A percentile compares a stretch with the other conserved stretches of the same genome.
phyloP scores from a whole-genome alignment of 73 alveolate species.

The Paramecium octaurelia region DNA sequence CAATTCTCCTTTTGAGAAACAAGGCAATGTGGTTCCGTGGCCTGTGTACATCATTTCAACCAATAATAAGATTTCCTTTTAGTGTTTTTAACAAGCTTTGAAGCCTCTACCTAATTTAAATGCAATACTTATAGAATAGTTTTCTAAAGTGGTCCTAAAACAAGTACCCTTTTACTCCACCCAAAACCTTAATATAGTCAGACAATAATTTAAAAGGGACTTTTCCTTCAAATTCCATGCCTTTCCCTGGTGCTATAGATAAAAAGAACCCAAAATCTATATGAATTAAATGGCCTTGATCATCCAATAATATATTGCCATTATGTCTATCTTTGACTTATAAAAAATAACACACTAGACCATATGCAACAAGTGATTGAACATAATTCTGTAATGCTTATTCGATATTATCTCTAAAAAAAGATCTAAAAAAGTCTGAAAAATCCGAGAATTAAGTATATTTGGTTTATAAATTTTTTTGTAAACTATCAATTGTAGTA shows the following conservation, averaged over 20 bases:
- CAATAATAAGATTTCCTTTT: conserved; percentile 82
- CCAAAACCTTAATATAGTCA: conserved; percentile 80
- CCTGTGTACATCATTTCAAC: conserved; percentile 97
- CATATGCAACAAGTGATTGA: conserved; percentile 73
- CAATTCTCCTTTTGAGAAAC: conserved; percentile 90
- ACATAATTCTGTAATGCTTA: conserved; percentile 68
- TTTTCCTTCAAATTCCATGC: conserved; percentile 51
- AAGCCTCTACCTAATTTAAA: conserved; percentile 64
- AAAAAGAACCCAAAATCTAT: conserved; percentile 95
- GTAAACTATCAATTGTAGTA: conserved; percentile 82
- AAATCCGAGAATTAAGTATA: conserved; percentile 64
- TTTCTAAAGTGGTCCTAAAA: conserved; percentile 60
- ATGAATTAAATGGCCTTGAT: conserved; percentile 91
- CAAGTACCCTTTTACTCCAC: conserved; percentile 78
- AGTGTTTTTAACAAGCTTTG: conserved; percentile 87
- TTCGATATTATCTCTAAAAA: conserved; percentile 65
- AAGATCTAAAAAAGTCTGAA: conserved; percentile 70
- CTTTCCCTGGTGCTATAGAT: conserved; percentile 95
- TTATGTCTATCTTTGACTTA: conserved; percentile 96
- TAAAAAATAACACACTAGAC: conserved; percentile 84
- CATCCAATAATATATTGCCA: conserved; percentile 94
- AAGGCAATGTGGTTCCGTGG: conserved; percentile 89
- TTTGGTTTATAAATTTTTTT: conserved; percentile 65
- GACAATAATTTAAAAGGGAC: conserved; percentile 60
- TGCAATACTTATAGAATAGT: conserved; percentile 18